Evolutionary conservation across 31 red algal genomes (phyloP).

Genomic region (Bonnemaisonia californica): DNA sequence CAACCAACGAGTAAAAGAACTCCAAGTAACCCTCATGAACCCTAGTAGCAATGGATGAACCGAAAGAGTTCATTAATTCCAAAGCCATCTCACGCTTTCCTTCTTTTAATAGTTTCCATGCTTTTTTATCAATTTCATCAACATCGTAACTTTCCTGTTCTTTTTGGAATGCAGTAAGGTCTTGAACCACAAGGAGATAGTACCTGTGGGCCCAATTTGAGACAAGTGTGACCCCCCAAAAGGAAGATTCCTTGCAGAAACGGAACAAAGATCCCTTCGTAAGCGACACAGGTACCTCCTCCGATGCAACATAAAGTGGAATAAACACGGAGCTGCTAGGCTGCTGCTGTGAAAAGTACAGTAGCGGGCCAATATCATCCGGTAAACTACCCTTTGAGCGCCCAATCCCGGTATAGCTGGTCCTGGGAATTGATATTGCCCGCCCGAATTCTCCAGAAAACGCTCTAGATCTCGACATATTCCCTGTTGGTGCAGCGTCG

Average conservation of each 20-base stretch:
- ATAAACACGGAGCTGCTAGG: constrained; percentile 50
- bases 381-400: constrained; percentile 45
- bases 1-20: constrained; percentile 45
- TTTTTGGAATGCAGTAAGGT: constrained; percentile 35
- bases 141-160: constrained; percentile 34
- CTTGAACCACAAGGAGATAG: constrained; percentile 32
- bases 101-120: constrained; percentile 11
- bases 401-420: constrained; percentile 49
- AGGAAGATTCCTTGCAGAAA: constrained; percentile 52
- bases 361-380: constrained; percentile 32
- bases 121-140: constrained; percentile 31
- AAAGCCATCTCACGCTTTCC: constrained; percentile 14
- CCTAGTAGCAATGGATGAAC: background rate
- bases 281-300: constrained; percentile 25
- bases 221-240: constrained; percentile 54
- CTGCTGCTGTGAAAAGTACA: constrained; percentile 59
- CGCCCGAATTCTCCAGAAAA: constrained; percentile 57
- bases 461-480: constrained; percentile 31
- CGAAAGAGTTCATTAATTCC: constrained; percentile 27
- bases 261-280: constrained; percentile 56
- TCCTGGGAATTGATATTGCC: constrained; percentile 53
- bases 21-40: constrained; percentile 27
- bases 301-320: constrained; percentile 41
- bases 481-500: constrained; percentile 37
- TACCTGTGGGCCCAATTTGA: constrained; percentile 65